Evolutionary conservation across 371 early-diverging fungal genomes (phyloP), one percentile per base, ranked within the genome.

Genomic region (Mortierella sp.): DNA sequence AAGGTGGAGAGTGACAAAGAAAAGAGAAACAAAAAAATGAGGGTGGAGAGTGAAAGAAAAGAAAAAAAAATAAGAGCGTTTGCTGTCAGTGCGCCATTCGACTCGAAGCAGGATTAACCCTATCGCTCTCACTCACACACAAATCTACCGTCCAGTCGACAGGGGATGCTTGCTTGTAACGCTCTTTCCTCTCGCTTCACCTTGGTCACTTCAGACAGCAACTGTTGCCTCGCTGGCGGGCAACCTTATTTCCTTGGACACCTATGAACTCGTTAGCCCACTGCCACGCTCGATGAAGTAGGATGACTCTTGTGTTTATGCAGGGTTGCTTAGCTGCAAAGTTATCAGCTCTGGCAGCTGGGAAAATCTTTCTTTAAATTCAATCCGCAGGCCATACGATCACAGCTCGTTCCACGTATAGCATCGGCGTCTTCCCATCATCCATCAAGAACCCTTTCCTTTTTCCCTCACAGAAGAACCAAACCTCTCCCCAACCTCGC

Each of bases 401-500:
- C 24, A 40, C 19, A 19, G 21, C 16, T 2, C 64, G 24, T 64
- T 64, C 64, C 64, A 64, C 34, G 64, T 46, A 46, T 46, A 46
- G 8, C 13, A 13, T 13, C 2, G 48, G 2, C 13, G 11, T 1
- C 48, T 46, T 46, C 9, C 48, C 48, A 46, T 46, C 48, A 46
- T 46, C 48, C 48, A 46, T 31, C 34, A 59, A 31, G 57, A 64
- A 21, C 37, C 37, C 5, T 61, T 46, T 46, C 48, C 61, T 16
- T 54, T 21, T 13, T 53, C 53, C 53, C 6, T 53, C 53, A 53
- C 53, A 24, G 43, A 53, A 53, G 24, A 16, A 19, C 64, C 55
- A 44, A 61, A 70, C 46, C 75, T 78, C 40, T 28, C 61, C 61
- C 75, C 43, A 40, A 69, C 48, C 43, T 54, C 43, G 59, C 74